phyloP scores from a whole-genome alignment of 1,284 basidiomycete genomes.

The Boletellus dicymbophilus region DNA sequence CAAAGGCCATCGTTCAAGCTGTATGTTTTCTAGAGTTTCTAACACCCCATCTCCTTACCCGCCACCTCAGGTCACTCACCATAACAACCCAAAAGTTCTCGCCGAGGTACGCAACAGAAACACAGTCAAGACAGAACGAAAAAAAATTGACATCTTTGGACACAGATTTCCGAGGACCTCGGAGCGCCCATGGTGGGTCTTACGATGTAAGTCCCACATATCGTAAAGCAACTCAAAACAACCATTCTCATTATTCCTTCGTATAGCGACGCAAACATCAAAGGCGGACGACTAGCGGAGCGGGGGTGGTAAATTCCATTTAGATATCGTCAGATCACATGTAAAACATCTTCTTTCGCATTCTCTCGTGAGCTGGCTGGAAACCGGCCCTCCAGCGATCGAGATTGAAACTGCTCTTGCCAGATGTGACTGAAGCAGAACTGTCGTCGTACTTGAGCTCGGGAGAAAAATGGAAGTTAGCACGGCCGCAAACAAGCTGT shows the following conservation, averaged over 20 bases:
- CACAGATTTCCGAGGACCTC: constrained; percentile 83
- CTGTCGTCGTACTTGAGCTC: constrained; percentile 37
- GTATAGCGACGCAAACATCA: constrained; percentile 58
- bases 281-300: constrained; percentile 58
- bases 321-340: constrained; percentile 31
- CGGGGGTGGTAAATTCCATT: constrained; percentile 47
- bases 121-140: not conserved
- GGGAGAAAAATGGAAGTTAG: constrained; percentile 45
- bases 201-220: constrained; percentile 64
- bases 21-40: constrained; percentile 42
- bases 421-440: constrained; percentile 29
- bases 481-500: constrained; percentile 55
- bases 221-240: constrained; percentile 3
- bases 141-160: constrained; percentile 6
- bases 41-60: constrained; percentile 6
- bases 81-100: constrained; percentile 88
- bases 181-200: constrained; percentile 94
- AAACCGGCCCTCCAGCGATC: constrained; percentile 36
- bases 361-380: constrained; percentile 17
- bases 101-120: constrained; percentile 57
- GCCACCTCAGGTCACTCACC: constrained; percentile 78
- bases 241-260: constrained; percentile 4
- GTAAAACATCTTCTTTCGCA: constrained; percentile 42
- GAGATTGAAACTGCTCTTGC: constrained; percentile 34
- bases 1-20: constrained; percentile 96